Evolutionary conservation across 2,329 filamentous ascomycete species (phyloP), one percentile per base, ranked within the genome.

Genomic region (Blumeria graminis): DNA sequence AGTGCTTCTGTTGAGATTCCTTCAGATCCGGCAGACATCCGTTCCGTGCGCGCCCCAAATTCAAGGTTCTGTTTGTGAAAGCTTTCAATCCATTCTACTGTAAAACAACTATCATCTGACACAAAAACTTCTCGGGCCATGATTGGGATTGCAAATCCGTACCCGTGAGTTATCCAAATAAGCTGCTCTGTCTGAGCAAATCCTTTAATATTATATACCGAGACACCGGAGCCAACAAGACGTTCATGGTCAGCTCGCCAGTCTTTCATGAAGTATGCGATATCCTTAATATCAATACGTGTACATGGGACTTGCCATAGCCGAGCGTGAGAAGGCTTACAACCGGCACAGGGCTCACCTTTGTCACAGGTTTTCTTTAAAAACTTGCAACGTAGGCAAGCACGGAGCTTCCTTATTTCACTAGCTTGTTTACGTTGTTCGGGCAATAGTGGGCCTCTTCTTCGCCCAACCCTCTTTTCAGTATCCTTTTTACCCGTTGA

Each of bases 341-440:
- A 96, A 52, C 90, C 90, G 64, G 83, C 85, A 70, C 90, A 96
- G 57, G 90, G 90, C 72, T 95, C 89, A 61, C 90, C 90, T 74
- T 93, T 95, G 70, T 96, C 90, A 67, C 90, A 96, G 53, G 90
- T 95, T 78, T 96, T 96, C 78, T 96, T 96, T 68, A 96, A 76
- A 74, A 95, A 96, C 72, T 95, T 95, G 78, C 90, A 96, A 62
- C 90, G 82, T 64, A 96, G 74, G 69, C 90, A 96, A 52, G 90
- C 90, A 66, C 90, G 79, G 63, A 95, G 74, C 71, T 96, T 96
- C 68, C 90, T 81, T 67, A 96, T 96, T 71, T 96, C 90, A 65
- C 89, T 92, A 32, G 90, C 90, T 70, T 95, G 90, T 71, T 94
- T 93, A 63, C 90, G 80, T 73, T 95, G 90, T 69, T 96, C 90